Evolutionary conservation across 1,284 basidiomycete species (phyloP).

Genomic region (Tylopilus sp.): DNA sequence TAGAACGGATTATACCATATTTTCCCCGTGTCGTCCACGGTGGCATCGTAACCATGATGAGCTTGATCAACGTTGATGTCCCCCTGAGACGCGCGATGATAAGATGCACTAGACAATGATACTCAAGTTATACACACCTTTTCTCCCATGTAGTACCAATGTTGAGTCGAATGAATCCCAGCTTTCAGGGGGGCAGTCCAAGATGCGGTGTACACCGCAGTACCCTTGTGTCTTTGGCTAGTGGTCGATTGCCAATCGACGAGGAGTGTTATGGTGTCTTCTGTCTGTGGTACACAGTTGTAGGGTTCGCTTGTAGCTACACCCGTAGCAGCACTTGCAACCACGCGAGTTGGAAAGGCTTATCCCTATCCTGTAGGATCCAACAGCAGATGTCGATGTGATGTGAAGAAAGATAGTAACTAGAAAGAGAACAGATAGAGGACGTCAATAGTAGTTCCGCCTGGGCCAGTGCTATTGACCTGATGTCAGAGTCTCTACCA

Average conservation of each 20-base stretch:
- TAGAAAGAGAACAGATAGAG: conserved; percentile 30
- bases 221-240: conserved; percentile 68
- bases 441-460: neutral
- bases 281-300: conserved; percentile 79
- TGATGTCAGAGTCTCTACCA: conserved; percentile 88
- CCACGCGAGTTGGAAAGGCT: conserved; percentile 75
- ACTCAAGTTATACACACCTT: conserved; percentile 47
- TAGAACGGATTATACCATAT: conserved; percentile 87
- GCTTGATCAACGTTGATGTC: conserved; percentile 91
- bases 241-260: conserved; percentile 85
- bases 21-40: conserved; percentile 78
- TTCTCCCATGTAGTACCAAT: conserved; percentile 93
- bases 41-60: conserved; percentile 86
- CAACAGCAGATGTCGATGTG: conserved; percentile 90
- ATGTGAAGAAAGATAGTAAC: conserved; percentile 91
- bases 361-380: conserved; percentile 84
- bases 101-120: neutral
- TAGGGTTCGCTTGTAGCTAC: conserved; percentile 84
- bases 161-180: conserved; percentile 80
- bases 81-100: conserved; percentile 46
- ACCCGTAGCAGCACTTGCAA: conserved; percentile 82
- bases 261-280: conserved; percentile 91
- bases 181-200: conserved; percentile 80
- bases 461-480: conserved; percentile 35
- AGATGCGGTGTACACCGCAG: conserved; percentile 86